A percentile compares a stretch with the other conserved stretches of the same genome.
Evolutionary conservation across 306 rosid genomes (phyloP).

Genomic region (Cucurbita maxima): DNA sequence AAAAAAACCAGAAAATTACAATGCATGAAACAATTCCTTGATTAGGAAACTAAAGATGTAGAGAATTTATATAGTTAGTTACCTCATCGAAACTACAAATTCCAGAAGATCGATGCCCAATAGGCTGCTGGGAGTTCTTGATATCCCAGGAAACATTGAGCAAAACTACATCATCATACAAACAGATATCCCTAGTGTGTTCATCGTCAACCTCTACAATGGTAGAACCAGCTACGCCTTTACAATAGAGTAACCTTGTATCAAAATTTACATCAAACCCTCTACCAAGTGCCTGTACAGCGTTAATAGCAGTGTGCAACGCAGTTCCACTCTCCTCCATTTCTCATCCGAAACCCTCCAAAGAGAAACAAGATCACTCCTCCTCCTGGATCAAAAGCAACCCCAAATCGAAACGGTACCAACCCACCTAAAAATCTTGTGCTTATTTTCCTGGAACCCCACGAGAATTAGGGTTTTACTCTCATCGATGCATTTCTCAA

Average conservation of each 20-base stretch:
- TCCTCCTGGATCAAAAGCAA: not conserved
- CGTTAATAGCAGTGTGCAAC: conserved; percentile 66
- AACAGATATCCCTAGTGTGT: conserved; percentile 33
- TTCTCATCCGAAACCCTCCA: conserved; percentile 32
- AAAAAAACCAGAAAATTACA: not conserved
- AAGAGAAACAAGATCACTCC: not conserved
- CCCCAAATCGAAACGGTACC: not conserved
- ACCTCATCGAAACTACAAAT: conserved; percentile 67
- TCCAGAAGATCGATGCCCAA: conserved; percentile 48
- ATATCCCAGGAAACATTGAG: conserved; percentile 64
- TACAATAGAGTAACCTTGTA: conserved; percentile 80
- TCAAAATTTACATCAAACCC: conserved; percentile 89
- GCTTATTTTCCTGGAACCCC: not conserved
- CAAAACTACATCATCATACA: conserved; percentile 53
- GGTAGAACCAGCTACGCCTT: conserved; percentile 68
- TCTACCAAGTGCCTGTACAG: conserved; percentile 80
- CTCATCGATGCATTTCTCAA: not conserved
- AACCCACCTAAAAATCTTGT: not conserved
- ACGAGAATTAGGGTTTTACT: conserved; percentile 1
- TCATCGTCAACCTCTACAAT: conserved; percentile 52
- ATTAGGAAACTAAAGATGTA: not conserved
- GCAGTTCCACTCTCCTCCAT: conserved; percentile 82
- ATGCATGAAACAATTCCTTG: not conserved
- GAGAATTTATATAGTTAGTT: conserved; percentile 1
- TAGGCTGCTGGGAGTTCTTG: conserved; percentile 23